Evolutionary conservation across 163 green algal species (phyloP).

Genomic region (Chloroidium sp.): DNA sequence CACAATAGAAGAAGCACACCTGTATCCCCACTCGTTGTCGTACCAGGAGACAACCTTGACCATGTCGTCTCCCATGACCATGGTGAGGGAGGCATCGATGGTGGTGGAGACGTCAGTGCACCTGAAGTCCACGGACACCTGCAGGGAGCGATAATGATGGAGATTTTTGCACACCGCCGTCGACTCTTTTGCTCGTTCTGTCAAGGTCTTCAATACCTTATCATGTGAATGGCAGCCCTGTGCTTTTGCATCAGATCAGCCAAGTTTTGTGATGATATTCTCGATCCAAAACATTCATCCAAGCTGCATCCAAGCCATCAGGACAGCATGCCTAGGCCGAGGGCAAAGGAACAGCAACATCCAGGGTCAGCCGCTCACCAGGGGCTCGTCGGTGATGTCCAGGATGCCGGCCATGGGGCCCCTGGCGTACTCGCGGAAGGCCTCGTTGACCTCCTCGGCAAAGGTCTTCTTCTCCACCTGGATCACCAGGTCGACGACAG

Average conservation of each 20-base stretch:
- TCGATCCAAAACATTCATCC: too few species aligned
- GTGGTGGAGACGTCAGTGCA: slow-evolving; percentile 84
- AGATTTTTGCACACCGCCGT: too few species aligned
- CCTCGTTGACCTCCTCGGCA: slow-evolving; percentile 96
- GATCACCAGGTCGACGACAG: slow-evolving; percentile 94
- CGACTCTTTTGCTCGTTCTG: too few species aligned
- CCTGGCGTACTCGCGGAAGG: slow-evolving; percentile 79
- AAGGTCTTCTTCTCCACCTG: slow-evolving; percentile 98
- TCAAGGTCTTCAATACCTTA: too few species aligned
- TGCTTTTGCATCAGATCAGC: too few species aligned
- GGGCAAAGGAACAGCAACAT: neutral
- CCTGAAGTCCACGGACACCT: slow-evolving; percentile 91
- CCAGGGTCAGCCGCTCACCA: slow-evolving; percentile 8
- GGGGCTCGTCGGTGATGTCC: slow-evolving; percentile 57
- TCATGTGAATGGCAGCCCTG: too few species aligned
- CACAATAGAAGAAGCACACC: neutral
- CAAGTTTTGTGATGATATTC: too few species aligned
- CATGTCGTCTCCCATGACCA: slow-evolving; percentile 95
- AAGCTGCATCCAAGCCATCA: too few species aligned
- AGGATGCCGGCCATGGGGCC: slow-evolving; percentile 73
- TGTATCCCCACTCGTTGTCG: slow-evolving; percentile 74
- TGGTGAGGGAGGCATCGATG: slow-evolving; percentile 93
- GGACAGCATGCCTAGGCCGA: neutral
- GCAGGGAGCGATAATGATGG: neutral
- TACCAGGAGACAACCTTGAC: slow-evolving; percentile 80